Evolutionary conservation across 352 stramenopile genomes (phyloP).

Genomic region (Blastocystis sp.): DNA sequence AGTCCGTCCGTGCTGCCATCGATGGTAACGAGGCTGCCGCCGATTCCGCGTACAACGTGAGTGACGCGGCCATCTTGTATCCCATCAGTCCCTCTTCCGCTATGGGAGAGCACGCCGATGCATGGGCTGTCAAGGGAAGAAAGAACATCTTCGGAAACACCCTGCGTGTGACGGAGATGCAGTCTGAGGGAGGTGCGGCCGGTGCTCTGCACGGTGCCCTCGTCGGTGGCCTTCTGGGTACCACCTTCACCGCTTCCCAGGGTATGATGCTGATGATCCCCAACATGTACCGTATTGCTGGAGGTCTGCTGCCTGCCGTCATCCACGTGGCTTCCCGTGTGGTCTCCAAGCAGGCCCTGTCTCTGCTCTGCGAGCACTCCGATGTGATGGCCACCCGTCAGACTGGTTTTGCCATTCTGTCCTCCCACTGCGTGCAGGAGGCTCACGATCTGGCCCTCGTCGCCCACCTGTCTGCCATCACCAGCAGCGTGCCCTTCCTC

Average conservation of each 20-base stretch:
- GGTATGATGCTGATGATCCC: constrained; percentile 79
- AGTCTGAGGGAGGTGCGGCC: constrained; percentile 74
- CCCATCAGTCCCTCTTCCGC: constrained; percentile 75
- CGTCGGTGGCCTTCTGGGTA: constrained; percentile 74
- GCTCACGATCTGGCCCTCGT: constrained; percentile 80
- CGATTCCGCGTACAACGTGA: constrained; percentile 49
- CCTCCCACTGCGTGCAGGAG: constrained; percentile 78
- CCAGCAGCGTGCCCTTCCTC: constrained; percentile 76
- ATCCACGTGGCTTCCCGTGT: constrained; percentile 83
- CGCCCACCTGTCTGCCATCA: constrained; percentile 77
- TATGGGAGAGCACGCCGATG: constrained; percentile 77
- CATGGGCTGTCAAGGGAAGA: constrained; percentile 73
- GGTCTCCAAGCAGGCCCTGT: constrained; percentile 75
- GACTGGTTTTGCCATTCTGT: constrained; percentile 78
- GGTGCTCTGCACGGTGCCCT: constrained; percentile 77
- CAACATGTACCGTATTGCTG: constrained; percentile 76
- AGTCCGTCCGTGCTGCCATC: constrained; percentile 57
- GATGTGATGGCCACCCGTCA: constrained; percentile 83
- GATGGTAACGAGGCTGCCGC: constrained; percentile 67
- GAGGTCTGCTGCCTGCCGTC: constrained; percentile 73
- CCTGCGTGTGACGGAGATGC: constrained; percentile 76
- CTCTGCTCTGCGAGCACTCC: constrained; percentile 81
- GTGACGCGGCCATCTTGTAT: constrained; percentile 72
- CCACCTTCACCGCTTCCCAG: constrained; percentile 78
- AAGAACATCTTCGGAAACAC: constrained; percentile 76